These are phyloP conservation scores for Hanseniaspora hatyaiensis DNA, from an alignment of 805 yeast species.

Conservation along the genomic window DNA sequence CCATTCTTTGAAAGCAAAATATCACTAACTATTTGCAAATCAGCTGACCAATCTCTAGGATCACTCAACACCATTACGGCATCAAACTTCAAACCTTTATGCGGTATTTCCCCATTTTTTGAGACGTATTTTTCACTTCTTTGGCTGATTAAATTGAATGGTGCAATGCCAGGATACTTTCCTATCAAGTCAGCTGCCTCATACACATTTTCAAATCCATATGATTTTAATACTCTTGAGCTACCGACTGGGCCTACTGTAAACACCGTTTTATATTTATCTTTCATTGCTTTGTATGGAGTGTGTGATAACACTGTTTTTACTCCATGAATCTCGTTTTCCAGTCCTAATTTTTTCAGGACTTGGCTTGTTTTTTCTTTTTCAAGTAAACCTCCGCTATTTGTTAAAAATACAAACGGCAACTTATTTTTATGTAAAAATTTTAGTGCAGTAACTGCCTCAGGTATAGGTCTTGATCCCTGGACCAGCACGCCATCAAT, in stretches of 20 bases:
- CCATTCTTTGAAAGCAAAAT: conserved; percentile 55
- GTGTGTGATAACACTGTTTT: conserved; percentile 84
- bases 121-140: neutral
- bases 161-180: conserved; percentile 49
- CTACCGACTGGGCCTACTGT: conserved; percentile 69
- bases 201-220: conserved; percentile 69
- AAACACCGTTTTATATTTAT: conserved; percentile 48
- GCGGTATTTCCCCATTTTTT: conserved; percentile 29
- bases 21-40: conserved; percentile 66
- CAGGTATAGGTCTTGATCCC: conserved; percentile 55
- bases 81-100: conserved; percentile 44
- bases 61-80: conserved; percentile 78
- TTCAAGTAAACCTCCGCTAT: conserved; percentile 80
- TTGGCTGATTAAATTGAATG: conserved; percentile 30
- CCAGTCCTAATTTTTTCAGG: conserved; percentile 23
- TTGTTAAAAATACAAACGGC: conserved; percentile 76
- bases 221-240: conserved; percentile 63
- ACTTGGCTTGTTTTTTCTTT: conserved; percentile 44
- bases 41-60: conserved; percentile 80
- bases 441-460: conserved; percentile 50
- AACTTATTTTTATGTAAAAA: conserved; percentile 42
- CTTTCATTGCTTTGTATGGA: conserved; percentile 55
- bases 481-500: conserved; percentile 83
- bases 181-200: conserved; percentile 61
- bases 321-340: conserved; percentile 35